phyloP scores from a whole-genome alignment of 352 stramenopile genomes.

The Globisporangium radiosum region DNA sequence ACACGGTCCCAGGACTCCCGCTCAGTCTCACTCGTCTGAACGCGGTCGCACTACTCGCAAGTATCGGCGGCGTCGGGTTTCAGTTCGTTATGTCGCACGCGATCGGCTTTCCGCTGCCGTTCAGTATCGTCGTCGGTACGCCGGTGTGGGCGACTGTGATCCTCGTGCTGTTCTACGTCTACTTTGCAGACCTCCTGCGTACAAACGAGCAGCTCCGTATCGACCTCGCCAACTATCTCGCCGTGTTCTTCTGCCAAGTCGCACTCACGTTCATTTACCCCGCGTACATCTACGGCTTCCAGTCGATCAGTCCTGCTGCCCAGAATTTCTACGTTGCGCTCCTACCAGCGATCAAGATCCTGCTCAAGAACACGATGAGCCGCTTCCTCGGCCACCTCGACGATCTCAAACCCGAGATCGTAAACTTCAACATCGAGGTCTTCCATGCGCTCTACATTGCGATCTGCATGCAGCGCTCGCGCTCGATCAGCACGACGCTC shows the following conservation, averaged over 20 bases:
- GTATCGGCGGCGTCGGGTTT: slow-evolving; percentile 13
- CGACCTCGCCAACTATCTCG: slow-evolving; percentile 19
- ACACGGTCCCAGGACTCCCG: slow-evolving; percentile 6
- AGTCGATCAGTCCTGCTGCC: slow-evolving; percentile 11
- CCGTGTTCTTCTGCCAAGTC: slow-evolving; percentile 29
- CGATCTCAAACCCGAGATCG: slow-evolving; percentile 18
- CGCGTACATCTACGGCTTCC: slow-evolving; percentile 33
- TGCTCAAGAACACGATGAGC: slow-evolving; percentile 30
- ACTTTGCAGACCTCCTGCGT: slow-evolving; percentile 20
- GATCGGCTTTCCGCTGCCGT: slow-evolving; percentile 39
- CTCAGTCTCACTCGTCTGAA: slow-evolving; percentile 11
- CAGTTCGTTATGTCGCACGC: slow-evolving; percentile 20
- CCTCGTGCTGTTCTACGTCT: slow-evolving; percentile 15
- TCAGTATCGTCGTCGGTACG: slow-evolving; percentile 20
- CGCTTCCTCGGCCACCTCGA: slow-evolving; percentile 13
- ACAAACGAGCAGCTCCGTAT: slow-evolving; percentile 8
- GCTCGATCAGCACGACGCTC: slow-evolving; percentile 8
- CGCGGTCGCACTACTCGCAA: slow-evolving; percentile 11
- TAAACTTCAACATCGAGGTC: slow-evolving; percentile 23
- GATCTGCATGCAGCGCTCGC: slow-evolving; percentile 19
- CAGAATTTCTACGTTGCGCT: slow-evolving; percentile 31
- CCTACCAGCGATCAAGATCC: slow-evolving; percentile 34
- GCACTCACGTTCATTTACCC: slow-evolving; percentile 35
- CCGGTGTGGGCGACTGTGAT: slow-evolving; percentile 17
- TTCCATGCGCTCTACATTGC: slow-evolving; percentile 22